Percentiles rank a stretch among this genome's conserved stretches.
Evolutionary conservation across 768 basidiomycete species (phyloP).

Genomic region (Auriscalpium vulgare): DNA sequence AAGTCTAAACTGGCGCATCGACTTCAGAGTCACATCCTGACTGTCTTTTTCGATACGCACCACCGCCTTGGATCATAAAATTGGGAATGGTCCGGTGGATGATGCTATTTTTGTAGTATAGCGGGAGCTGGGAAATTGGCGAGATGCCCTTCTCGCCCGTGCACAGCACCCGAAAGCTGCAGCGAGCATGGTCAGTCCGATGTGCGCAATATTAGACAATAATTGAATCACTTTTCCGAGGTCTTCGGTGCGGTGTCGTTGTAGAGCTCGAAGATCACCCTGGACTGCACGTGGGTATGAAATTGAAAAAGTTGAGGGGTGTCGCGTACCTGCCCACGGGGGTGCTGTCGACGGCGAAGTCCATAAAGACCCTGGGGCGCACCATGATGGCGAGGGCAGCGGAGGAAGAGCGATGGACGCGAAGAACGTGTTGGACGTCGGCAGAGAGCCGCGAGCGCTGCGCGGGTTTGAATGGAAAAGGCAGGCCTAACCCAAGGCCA

Average conservation of each 20-base stretch:
- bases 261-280: conserved; percentile 71
- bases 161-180: conserved; percentile 77
- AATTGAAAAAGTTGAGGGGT: not conserved
- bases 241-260: conserved; percentile 68
- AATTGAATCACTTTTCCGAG: conserved; percentile 58
- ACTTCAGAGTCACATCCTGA: not conserved
- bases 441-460: too few species aligned
- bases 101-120: conserved; percentile 77
- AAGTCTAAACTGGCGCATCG: conserved; percentile 42
- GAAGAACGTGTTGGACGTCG: too few species aligned
- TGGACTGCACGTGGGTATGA: conserved; percentile 21
- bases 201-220: too few species aligned
- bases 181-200: too few species aligned
- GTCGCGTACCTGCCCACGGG: conserved; percentile 46
- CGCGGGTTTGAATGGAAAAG: not conserved
- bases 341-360: conserved; percentile 45
- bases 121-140: conserved; percentile 47
- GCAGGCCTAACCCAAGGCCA: not conserved
- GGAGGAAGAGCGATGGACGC: too few species aligned
- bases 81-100: conserved; percentile 72
- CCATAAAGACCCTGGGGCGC: conserved; percentile 60
- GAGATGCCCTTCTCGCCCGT: conserved; percentile 82
- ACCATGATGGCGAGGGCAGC: conserved; percentile 28
- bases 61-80: conserved; percentile 80
- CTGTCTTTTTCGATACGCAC: conserved; percentile 27